Percentiles rank a stretch among this genome's conserved stretches.
Conservation (phyloP, 2,329 filamentous ascomycete genomes). For the Pseudocercospora fijiensis region DNA sequence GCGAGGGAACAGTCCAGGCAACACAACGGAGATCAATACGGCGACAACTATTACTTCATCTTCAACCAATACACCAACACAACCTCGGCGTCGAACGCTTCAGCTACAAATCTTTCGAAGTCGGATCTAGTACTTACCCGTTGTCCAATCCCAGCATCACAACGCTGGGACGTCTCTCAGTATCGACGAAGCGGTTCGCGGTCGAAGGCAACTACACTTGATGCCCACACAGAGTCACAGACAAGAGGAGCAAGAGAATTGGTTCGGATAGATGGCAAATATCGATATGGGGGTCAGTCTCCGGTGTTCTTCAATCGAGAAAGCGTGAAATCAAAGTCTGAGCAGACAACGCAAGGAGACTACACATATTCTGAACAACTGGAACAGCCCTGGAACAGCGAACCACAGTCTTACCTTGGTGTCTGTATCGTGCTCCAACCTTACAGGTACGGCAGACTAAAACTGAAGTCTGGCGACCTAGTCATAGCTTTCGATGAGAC, state of each 20-base stretch:
- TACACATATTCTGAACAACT: too few species aligned
- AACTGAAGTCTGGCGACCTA: not conserved
- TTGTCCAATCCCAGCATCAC: not conserved
- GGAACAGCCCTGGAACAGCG: not conserved
- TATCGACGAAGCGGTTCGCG: not conserved
- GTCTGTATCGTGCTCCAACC: not conserved
- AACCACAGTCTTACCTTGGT: not conserved
- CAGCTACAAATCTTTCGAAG: not conserved
- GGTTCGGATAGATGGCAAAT: not conserved
- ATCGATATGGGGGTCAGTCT: not conserved
- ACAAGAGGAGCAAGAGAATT: not conserved
- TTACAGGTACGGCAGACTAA: not conserved
- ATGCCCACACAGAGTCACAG: not conserved
- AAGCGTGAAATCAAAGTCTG: not conserved
- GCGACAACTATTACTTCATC: not conserved
- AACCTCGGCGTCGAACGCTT: not conserved
- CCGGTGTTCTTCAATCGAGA: not conserved
- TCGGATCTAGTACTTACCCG: not conserved
- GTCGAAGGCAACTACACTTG: not conserved
- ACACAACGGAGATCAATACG: not conserved
- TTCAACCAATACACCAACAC: not conserved
- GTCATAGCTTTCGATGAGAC: not conserved
- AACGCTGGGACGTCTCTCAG: not conserved
- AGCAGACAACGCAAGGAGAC: not conserved
- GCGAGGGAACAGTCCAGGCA: not conserved